These are phyloP conservation scores for Trematosphaeria pertusa DNA, from an alignment of 2,329 filamentous ascomycete genomes.

Conservation along the genomic window DNA sequence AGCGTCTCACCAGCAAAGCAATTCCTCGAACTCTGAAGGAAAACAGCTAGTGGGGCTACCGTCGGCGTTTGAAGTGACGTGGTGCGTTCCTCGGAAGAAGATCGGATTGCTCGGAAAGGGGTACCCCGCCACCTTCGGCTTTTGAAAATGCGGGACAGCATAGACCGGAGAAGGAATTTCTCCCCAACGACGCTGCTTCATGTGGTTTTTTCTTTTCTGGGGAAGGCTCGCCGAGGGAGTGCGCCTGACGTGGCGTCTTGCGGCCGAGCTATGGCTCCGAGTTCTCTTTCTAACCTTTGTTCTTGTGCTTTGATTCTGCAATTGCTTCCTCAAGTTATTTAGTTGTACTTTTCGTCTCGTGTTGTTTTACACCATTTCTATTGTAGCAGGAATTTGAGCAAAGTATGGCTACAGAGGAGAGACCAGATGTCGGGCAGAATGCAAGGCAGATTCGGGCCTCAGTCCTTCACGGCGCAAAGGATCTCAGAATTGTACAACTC, in stretches of 20 bases:
- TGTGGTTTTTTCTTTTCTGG: conserved; percentile 18
- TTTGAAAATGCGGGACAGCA: conserved; percentile 37
- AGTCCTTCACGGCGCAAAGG: conserved; percentile 68
- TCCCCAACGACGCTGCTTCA: conserved; percentile 29
- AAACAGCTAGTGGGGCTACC: conserved; percentile 9
- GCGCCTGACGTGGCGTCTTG: too few relatives aligned
- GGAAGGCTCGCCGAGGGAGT: conserved; percentile 28
- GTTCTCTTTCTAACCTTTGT: too few relatives aligned
- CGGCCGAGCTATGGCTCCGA: too few relatives aligned
- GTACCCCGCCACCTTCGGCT: conserved; percentile 34
- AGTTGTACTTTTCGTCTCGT: too few relatives aligned
- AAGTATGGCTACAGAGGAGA: conserved; percentile 30
- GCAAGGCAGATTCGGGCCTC: conserved; percentile 54
- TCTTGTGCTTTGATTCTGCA: too few relatives aligned
- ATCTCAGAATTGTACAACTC: conserved; percentile 62
- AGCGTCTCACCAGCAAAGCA: background rate
- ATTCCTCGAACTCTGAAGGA: too few relatives aligned
- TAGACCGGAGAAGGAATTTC: conserved; percentile 39
- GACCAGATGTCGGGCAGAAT: conserved; percentile 28
- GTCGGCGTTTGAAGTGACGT: conserved; percentile 17
- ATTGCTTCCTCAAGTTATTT: too few relatives aligned
- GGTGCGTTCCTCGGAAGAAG: conserved; percentile 10
- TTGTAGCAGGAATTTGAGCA: conserved; percentile 4
- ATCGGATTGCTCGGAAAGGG: conserved; percentile 37
- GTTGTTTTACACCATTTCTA: too few relatives aligned